Conservation (phyloP, 495 filamentous ascomycete genomes). For the Podospora pseudoanserina region DNA sequence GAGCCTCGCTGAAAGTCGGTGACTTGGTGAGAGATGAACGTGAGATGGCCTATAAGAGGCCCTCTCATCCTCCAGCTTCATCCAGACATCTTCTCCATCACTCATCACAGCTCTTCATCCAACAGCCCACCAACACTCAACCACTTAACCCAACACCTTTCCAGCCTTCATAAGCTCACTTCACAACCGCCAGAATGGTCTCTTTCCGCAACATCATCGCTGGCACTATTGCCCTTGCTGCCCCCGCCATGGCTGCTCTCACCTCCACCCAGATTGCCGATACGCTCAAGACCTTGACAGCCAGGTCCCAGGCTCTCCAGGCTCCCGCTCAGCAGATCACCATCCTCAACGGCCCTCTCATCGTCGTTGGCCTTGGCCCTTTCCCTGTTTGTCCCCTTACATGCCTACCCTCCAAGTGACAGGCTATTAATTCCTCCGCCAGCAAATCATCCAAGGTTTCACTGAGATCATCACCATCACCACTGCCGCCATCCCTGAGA, state of each 20-base stretch:
- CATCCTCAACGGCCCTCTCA: slow-evolving; percentile 23
- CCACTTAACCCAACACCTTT: not conserved
- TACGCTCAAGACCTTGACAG: not conserved
- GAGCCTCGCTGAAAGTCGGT: not conserved
- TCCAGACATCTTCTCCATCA: not conserved
- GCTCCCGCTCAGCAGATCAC: slow-evolving; percentile 18
- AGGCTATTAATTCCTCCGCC: not conserved
- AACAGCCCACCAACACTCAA: not conserved
- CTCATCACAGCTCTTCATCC: not conserved
- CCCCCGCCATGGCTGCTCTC: not conserved
- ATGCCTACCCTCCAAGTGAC: no score
- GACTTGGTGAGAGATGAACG: not conserved
- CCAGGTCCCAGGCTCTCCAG: not conserved
- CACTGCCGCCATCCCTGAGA: slow-evolving; percentile 1
- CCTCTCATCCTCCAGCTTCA: not conserved
- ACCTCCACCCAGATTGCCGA: not conserved
- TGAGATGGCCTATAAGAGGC: not conserved
- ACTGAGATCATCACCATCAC: slow-evolving; percentile 23
- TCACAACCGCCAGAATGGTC: not conserved
- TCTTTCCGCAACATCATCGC: slow-evolving; percentile 4
- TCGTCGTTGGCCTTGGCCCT: slow-evolving; percentile 26
- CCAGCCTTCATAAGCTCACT: not conserved
- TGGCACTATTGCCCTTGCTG: not conserved
- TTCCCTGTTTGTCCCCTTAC: slow-evolving; percentile 14
- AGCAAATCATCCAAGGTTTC: slow-evolving; percentile 23